Evolutionary conservation across 2,329 filamentous ascomycete species (phyloP).

Genomic region (Clarireedia paspali): DNA sequence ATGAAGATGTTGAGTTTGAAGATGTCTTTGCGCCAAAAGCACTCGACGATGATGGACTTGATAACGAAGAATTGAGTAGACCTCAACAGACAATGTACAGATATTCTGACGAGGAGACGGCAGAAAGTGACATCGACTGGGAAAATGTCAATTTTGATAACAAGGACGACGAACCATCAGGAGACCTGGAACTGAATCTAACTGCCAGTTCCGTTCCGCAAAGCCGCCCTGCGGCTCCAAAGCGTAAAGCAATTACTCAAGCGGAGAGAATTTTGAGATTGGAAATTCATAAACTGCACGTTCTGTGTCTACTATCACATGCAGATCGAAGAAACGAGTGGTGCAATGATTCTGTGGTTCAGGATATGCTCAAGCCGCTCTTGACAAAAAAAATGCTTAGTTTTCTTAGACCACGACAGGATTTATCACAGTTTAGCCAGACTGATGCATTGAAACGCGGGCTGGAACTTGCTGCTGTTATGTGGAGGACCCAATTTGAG

Average conservation of each 20-base stretch:
- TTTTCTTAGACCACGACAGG: constrained; percentile 60
- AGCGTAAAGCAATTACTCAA: constrained; percentile 43
- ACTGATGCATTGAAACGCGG: constrained; percentile 74
- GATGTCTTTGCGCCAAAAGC: constrained; percentile 21
- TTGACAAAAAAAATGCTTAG: constrained; percentile 57
- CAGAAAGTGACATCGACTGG: constrained; percentile 52
- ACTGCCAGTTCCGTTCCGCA: constrained; percentile 16
- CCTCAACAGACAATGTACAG: constrained; percentile 33
- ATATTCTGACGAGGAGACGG: constrained; percentile 46
- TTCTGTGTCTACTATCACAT: constrained; percentile 77
- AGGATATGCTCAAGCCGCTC: constrained; percentile 56
- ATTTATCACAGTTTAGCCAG: constrained; percentile 65
- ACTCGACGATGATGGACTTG: background rate
- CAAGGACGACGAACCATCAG: constrained; percentile 23
- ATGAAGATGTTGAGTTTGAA: constrained; percentile 26
- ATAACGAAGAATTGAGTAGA: constrained; percentile 9
- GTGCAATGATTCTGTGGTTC: constrained; percentile 72
- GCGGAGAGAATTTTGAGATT: constrained; percentile 52
- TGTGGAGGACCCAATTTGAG: constrained; percentile 63
- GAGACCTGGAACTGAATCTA: constrained; percentile 30
- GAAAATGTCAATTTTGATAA: constrained; percentile 47
- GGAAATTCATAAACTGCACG: constrained; percentile 77
- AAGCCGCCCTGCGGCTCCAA: constrained; percentile 10
- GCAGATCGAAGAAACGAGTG: constrained; percentile 72
- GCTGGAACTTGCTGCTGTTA: constrained; percentile 57